Percentiles rank a stretch among this genome's conserved stretches.
Conservation (phyloP, 352 stramenopile species). For the Pythium plurisporium region DNA sequence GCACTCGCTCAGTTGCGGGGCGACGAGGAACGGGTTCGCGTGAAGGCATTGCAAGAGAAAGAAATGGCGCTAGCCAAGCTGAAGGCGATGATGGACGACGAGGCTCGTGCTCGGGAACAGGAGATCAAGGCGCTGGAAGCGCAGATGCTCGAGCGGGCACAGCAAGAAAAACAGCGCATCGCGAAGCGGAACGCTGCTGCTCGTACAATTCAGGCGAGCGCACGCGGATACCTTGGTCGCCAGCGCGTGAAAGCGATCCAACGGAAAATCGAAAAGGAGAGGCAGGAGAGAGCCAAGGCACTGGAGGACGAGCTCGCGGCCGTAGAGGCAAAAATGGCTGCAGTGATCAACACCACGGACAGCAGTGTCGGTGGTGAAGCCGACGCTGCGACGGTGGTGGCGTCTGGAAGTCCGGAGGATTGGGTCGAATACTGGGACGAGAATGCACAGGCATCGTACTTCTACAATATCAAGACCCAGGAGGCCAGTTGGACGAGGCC, state of each 20-base stretch:
- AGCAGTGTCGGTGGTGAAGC: constrained; percentile 9
- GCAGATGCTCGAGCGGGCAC: constrained; percentile 70
- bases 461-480: constrained; percentile 86
- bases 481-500: constrained; percentile 83
- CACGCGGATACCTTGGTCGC: constrained; percentile 54
- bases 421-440: constrained; percentile 92
- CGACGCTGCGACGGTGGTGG: neutral
- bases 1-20: constrained; percentile 51
- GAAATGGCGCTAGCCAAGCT: constrained; percentile 60
- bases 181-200: constrained; percentile 43
- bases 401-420: constrained; percentile 36
- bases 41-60: constrained; percentile 60
- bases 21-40: constrained; percentile 48
- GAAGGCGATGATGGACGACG: constrained; percentile 70
- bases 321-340: constrained; percentile 49
- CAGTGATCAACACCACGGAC: constrained; percentile 25
- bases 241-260: constrained; percentile 52
- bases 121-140: constrained; percentile 68
- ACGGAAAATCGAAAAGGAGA: constrained; percentile 58
- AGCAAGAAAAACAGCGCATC: constrained; percentile 59
- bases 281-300: constrained; percentile 45
- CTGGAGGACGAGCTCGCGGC: constrained; percentile 57
- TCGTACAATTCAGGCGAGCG: constrained; percentile 50
- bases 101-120: constrained; percentile 53
- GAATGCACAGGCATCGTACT: constrained; percentile 84